These are phyloP conservation scores for Penicillium digitatum DNA, from an alignment of 2,329 filamentous ascomycete species.

Conservation along the genomic window DNA sequence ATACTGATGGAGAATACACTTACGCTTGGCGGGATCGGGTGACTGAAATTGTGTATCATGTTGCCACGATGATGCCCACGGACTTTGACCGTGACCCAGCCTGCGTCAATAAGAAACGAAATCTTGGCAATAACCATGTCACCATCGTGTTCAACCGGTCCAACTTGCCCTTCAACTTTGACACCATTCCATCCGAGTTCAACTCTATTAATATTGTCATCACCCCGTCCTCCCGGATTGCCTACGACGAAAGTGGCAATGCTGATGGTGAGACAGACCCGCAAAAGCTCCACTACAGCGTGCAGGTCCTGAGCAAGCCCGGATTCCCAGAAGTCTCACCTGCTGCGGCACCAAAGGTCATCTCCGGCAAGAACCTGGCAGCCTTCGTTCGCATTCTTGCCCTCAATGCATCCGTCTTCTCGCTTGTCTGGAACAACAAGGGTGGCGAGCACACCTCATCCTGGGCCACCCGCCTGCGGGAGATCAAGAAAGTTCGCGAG, in stretches of 20 bases:
- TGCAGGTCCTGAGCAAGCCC: constrained; percentile 81
- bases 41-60: constrained; percentile 91
- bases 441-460: constrained; percentile 80
- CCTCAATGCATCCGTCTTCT: constrained; percentile 90
- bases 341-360: constrained; percentile 81
- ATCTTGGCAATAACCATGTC: constrained; percentile 96
- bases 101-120: constrained; percentile 81
- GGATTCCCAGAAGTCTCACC: constrained; percentile 91
- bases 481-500: constrained; percentile 78
- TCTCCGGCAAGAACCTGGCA: constrained; percentile 76
- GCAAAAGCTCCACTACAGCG: constrained; percentile 67
- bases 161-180: constrained; percentile 79
- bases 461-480: constrained; percentile 80
- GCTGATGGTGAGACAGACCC: constrained; percentile 33
- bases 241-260: constrained; percentile 35
- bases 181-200: constrained; percentile 91
- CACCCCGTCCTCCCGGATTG: constrained; percentile 61
- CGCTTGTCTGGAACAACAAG: constrained; percentile 73
- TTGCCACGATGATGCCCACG: constrained; percentile 96
- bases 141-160: constrained; percentile 98
- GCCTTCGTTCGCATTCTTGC: constrained; percentile 83
- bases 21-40: constrained; percentile 94
- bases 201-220: constrained; percentile 98
- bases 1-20: constrained; percentile 79
- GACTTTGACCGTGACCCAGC: constrained; percentile 70